Conservation (phyloP, 1,284 basidiomycete genomes). For the Grifola frondosa region DNA sequence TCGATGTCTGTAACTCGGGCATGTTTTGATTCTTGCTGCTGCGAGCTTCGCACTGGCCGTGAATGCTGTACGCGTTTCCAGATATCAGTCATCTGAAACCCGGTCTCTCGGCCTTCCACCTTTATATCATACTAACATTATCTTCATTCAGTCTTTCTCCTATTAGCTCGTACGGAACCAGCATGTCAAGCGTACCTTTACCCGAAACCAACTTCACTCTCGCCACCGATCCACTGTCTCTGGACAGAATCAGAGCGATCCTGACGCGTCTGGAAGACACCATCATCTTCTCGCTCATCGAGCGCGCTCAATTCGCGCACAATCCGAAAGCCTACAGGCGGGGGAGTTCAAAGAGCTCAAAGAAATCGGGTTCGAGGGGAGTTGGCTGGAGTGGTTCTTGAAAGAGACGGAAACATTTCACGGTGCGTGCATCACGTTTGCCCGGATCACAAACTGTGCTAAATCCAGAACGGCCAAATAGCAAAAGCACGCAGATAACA, state of each 20-base stretch:
- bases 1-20: no score
- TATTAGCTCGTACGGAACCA: no score
- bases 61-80: no score
- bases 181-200: conserved; percentile 51
- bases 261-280: conserved; percentile 94
- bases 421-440: conserved; percentile 52
- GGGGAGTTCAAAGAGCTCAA: conserved; percentile 76
- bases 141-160: no score
- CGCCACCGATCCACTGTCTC: conserved; percentile 74
- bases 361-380: conserved; percentile 73
- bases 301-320: conserved; percentile 94
- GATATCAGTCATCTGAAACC: no score
- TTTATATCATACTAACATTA: no score
- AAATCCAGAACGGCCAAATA: conserved; percentile 32
- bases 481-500: conserved; percentile 92
- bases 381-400: conserved; percentile 97
- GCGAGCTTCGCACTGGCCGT: no score
- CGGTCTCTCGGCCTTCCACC: no score
- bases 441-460: background rate
- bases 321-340: conserved; percentile 89
- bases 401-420: conserved; percentile 94
- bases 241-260: conserved; percentile 85
- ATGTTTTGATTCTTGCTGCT: no score
- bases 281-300: conserved; percentile 96
- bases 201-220: conserved; percentile 59